Evolutionary conservation across 2,329 filamentous ascomycete species (phyloP).

Genomic region (Aspergillus proliferans): DNA sequence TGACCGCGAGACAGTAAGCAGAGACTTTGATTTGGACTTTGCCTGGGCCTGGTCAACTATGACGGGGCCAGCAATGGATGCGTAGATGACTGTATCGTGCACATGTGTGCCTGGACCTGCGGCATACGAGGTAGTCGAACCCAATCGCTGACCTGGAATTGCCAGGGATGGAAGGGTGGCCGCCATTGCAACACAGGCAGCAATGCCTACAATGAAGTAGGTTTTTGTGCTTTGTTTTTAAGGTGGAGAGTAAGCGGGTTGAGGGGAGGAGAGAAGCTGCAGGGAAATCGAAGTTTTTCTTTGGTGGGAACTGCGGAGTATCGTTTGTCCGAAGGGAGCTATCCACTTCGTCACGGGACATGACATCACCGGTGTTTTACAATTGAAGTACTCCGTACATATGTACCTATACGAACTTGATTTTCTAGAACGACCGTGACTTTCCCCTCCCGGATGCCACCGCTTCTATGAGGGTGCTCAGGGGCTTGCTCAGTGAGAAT

Average conservation of each 20-base stretch:
- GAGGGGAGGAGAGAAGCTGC: slow-evolving; percentile 1
- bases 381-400: neutral
- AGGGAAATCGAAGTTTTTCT: slow-evolving; percentile 7
- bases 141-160: slow-evolving; percentile 77
- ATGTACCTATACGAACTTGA: no score
- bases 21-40: slow-evolving; percentile 27
- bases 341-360: neutral
- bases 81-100: slow-evolving; percentile 65
- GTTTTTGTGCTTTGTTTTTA: neutral
- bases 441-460: no score
- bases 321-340: slow-evolving; percentile 5
- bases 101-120: slow-evolving; percentile 82
- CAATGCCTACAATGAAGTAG: slow-evolving; percentile 1
- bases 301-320: slow-evolving; percentile 4
- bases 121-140: slow-evolving; percentile 58
- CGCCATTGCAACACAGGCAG: slow-evolving; percentile 17
- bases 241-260: slow-evolving; percentile 6
- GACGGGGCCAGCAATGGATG: slow-evolving; percentile 74
- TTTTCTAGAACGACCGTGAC: no score
- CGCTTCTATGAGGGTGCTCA: no score
- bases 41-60: slow-evolving; percentile 44
- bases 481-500: no score
- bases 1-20: slow-evolving; percentile 33
- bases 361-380: neutral
- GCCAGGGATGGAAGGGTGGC: slow-evolving; percentile 47